Evolutionary conservation across 2,329 filamentous ascomycete species (phyloP).

Genomic region (Epichloe gansuensis): DNA sequence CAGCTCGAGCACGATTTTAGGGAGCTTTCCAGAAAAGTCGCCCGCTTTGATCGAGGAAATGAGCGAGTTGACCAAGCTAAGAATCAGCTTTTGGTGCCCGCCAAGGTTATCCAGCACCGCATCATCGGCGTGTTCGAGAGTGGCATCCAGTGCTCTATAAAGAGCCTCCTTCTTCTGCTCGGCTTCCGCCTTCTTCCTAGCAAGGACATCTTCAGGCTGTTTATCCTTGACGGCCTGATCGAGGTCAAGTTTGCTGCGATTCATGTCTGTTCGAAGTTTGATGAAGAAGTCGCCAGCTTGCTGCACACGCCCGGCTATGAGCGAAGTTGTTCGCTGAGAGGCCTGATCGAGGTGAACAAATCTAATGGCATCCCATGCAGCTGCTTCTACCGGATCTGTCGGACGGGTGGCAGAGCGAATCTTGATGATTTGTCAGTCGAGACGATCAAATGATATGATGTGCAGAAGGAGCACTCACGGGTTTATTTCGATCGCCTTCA

Average conservation of each 20-base stretch:
- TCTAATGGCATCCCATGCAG: constrained; percentile 40
- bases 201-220: constrained; percentile 21
- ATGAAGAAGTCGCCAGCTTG: constrained; percentile 38
- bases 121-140: constrained; percentile 40
- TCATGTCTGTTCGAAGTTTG: constrained; percentile 33
- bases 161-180: constrained; percentile 35
- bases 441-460: neutral
- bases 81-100: constrained; percentile 42
- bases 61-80: constrained; percentile 39
- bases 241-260: constrained; percentile 31
- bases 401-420: constrained; percentile 32
- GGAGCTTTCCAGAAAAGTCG: constrained; percentile 39
- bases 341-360: constrained; percentile 34
- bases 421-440: constrained; percentile 9
- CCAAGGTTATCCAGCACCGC: constrained; percentile 45
- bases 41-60: constrained; percentile 39
- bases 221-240: constrained; percentile 32
- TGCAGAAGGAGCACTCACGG: constrained; percentile 17
- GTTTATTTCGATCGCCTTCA: constrained; percentile 27
- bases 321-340: constrained; percentile 22
- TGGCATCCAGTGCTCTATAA: constrained; percentile 38
- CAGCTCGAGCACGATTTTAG: constrained; percentile 44
- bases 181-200: constrained; percentile 27
- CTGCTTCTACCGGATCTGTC: constrained; percentile 30
- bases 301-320: constrained; percentile 36